These are phyloP conservation scores for Aureobasidium zeae DNA, from an alignment of 2,329 filamentous ascomycete species.

Conservation along the genomic window DNA sequence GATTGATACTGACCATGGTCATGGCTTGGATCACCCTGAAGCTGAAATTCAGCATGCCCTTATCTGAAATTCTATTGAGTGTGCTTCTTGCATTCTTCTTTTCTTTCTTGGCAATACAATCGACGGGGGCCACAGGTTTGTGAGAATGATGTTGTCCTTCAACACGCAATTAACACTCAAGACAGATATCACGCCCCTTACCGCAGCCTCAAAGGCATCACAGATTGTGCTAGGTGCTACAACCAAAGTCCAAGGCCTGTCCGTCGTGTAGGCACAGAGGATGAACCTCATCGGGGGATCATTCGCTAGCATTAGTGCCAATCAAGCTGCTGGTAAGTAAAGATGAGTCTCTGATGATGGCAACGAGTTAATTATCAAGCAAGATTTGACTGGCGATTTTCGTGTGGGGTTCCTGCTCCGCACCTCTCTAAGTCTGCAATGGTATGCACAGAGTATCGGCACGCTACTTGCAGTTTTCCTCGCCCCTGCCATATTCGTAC, in stretches of 20 bases:
- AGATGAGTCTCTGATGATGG: background rate
- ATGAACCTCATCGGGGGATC: slow-evolving; percentile 57
- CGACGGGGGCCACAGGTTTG: slow-evolving; percentile 36
- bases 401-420: slow-evolving; percentile 57
- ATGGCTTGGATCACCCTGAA: slow-evolving; percentile 44
- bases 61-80: slow-evolving; percentile 48
- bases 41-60: slow-evolving; percentile 47
- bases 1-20: slow-evolving; percentile 41
- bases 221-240: slow-evolving; percentile 59
- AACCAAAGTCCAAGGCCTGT: slow-evolving; percentile 46
- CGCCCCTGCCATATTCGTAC: slow-evolving; percentile 56
- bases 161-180: too few species aligned
- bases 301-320: slow-evolving; percentile 32
- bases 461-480: slow-evolving; percentile 56
- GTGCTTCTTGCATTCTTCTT: slow-evolving; percentile 51
- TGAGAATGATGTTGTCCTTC: background rate
- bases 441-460: slow-evolving; percentile 56
- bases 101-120: slow-evolving; percentile 53
- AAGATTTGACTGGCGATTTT: slow-evolving; percentile 51
- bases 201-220: slow-evolving; percentile 57
- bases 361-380: background rate
- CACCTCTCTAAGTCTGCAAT: slow-evolving; percentile 56
- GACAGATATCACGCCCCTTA: slow-evolving; percentile 53
- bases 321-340: slow-evolving; percentile 30
- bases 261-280: slow-evolving; percentile 45